phyloP scores from a whole-genome alignment of 495 filamentous ascomycete genomes.

The Apiosordaria backusii region DNA sequence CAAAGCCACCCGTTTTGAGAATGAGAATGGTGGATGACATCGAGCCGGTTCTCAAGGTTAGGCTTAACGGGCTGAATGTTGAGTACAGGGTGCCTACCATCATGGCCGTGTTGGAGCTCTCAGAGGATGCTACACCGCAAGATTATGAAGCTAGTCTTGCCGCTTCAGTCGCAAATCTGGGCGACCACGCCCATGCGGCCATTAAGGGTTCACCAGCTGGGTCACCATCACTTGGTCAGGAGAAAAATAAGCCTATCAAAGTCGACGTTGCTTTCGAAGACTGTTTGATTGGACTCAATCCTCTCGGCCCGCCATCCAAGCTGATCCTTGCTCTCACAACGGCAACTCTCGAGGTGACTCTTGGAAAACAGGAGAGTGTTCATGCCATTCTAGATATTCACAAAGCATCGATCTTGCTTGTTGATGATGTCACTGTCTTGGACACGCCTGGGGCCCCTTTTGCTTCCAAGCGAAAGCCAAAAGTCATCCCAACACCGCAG shows the following conservation, averaged over 20 bases:
- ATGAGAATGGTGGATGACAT: slow-evolving; percentile 89
- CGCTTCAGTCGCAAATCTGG: slow-evolving; percentile 73
- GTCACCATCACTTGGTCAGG: slow-evolving; percentile 18
- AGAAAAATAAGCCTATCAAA: slow-evolving; percentile 49
- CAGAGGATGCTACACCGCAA: slow-evolving; percentile 64
- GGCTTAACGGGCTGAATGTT: slow-evolving; percentile 71
- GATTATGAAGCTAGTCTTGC: slow-evolving; percentile 73
- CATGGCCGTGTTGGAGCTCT: slow-evolving; percentile 69
- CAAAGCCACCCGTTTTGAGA: slow-evolving; percentile 49
- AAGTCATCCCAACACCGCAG: slow-evolving; percentile 54
- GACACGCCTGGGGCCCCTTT: slow-evolving; percentile 44
- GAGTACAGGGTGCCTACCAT: slow-evolving; percentile 84
- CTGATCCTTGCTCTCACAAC: slow-evolving; percentile 74
- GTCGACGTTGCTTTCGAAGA: slow-evolving; percentile 73
- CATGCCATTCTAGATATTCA: slow-evolving; percentile 63
- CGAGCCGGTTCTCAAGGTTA: slow-evolving; percentile 84
- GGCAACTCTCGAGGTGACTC: slow-evolving; percentile 58
- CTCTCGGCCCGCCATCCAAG: slow-evolving; percentile 69
- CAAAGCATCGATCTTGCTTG: slow-evolving; percentile 76
- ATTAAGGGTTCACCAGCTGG: slow-evolving; percentile 34
- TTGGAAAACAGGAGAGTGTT: slow-evolving; percentile 58
- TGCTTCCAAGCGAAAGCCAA: slow-evolving; percentile 41
- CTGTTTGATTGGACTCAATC: slow-evolving; percentile 82
- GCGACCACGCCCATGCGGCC: slow-evolving; percentile 52
- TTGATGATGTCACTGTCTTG: slow-evolving; percentile 66